Base-by-base conservation (phyloP, 805 yeast species). In the Nakazawaea ernobii region DNA sequence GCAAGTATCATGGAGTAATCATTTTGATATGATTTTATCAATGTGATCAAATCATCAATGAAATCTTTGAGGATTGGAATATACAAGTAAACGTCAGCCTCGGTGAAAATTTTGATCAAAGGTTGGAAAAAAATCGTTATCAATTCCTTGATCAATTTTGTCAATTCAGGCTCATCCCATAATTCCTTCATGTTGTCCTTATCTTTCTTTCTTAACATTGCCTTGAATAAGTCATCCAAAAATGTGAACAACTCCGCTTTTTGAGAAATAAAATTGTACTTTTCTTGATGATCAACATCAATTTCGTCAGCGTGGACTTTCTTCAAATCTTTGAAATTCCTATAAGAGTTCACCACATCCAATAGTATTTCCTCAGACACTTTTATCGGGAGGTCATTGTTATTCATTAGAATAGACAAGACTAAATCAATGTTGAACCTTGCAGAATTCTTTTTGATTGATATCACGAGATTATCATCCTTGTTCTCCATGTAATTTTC, bases 161-260 rank as follows among this genome's bases (percentile, higher is more conserved):
- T 82, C 40, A 95, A 68, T 53, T 86, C 87, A 0, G 92, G 89
- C 55, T 91, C 96, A 40, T 79, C 80, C 95, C 96, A 88, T 38
- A 91, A 60, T 58, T 83, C 82, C 56, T 81, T 82, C 70, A 91
- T 65, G 38, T 84, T 67, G 48, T 80, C 79, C 60, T 88, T 90
- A 59, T 92, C 99, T 33, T 80, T 77, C 49, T 79, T 82, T 32
- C 94, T 75, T 1, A 86, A 68, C 52, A 75, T 75, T 14, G 85
- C 64, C 50, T 77, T 82, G 64, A 85, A 77, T 46, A 84, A 72
- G 47, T 83, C 82, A 50, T 78, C 80, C 11, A 86, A 59, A 51
- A 74, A 71, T 7, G 79, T 66, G 55, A 75, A 85, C 36, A 75
- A 57, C 17, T 69, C 69, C 2, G 75, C 74, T n/a, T 58, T 55